Conservation (phyloP, 192 early-diverging fungal genomes). For the Cladochytrium replicatum region DNA sequence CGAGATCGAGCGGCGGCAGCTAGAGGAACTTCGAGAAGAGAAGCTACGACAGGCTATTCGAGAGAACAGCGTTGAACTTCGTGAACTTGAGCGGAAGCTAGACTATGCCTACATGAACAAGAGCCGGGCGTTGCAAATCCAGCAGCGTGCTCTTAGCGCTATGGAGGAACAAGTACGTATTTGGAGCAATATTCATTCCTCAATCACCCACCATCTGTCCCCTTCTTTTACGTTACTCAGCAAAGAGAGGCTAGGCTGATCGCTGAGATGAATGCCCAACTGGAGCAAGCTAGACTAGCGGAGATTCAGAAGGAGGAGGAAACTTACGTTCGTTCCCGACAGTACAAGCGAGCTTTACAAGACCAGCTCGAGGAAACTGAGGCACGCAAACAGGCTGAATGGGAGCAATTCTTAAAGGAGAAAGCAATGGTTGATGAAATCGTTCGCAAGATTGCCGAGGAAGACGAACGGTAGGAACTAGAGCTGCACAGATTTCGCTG, state of each 20-base stretch:
- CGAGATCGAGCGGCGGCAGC: constrained; percentile 21
- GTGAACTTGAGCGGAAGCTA: constrained; percentile 50
- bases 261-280: constrained; percentile 26
- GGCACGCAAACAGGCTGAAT: constrained; percentile 33
- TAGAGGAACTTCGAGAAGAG: constrained; percentile 31
- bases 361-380: constrained; percentile 40
- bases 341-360: constrained; percentile 38
- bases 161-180: background rate
- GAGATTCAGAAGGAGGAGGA: constrained; percentile 30
- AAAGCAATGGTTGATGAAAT: constrained; percentile 52
- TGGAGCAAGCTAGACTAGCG: constrained; percentile 22
- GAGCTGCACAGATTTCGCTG: background rate
- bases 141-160: constrained; percentile 19
- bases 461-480: constrained; percentile 37
- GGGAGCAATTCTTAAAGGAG: constrained; percentile 46
- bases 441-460: constrained; percentile 39
- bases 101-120: constrained; percentile 57
- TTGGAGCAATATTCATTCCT: background rate
- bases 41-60: constrained; percentile 42
- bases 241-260: constrained; percentile 19
- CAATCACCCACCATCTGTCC: background rate
- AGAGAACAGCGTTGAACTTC: constrained; percentile 44
- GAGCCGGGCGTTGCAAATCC: constrained; percentile 41
- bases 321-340: constrained; percentile 22
- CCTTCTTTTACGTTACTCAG: constrained; percentile 5